Conservation (phyloP, 176 grass and related monocot genomes). For the Paspalum notatum region DNA sequence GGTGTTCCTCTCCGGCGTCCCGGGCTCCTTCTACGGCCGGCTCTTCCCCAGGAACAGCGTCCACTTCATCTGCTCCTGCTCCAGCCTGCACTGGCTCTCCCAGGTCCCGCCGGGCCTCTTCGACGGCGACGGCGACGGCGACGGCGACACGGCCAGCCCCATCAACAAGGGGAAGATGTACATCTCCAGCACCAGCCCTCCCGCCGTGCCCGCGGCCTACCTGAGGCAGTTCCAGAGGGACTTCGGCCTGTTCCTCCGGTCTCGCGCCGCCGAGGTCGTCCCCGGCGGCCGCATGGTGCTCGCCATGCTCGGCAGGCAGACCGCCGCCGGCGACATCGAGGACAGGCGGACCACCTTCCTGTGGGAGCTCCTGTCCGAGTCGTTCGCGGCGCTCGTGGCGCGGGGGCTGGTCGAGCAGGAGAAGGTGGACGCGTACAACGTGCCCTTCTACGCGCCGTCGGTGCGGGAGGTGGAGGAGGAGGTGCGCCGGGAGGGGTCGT, state of each 20-base stretch:
- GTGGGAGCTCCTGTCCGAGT: constrained; percentile 88
- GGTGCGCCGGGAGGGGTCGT: constrained; percentile 77
- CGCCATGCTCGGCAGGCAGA: constrained; percentile 79
- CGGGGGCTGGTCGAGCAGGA: constrained; percentile 70
- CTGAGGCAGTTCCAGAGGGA: constrained; percentile 84
- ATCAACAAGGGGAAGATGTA: constrained; percentile 91
- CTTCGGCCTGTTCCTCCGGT: constrained; percentile 77
- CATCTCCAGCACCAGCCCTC: constrained; percentile 74
- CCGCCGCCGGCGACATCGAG: constrained; percentile 46
- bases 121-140: background rate
- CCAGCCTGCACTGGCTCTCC: constrained; percentile 98
- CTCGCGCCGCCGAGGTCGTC: constrained; percentile 74
- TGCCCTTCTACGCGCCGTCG: constrained; percentile 93
- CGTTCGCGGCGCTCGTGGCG: constrained; percentile 60
- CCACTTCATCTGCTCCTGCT: constrained; percentile 88
- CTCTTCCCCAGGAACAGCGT: constrained; percentile 73
- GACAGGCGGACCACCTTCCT: constrained; percentile 62
- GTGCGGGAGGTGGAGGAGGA: constrained; percentile 68
- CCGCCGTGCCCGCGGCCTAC: constrained; percentile 56
- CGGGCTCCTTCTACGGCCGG: constrained; percentile 89
- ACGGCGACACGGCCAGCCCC: constrained; percentile 37
- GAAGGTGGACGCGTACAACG: constrained; percentile 86
- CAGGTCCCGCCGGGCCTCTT: constrained; percentile 43
- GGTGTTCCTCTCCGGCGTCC: constrained; percentile 81
- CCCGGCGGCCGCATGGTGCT: constrained; percentile 74